Conservation (phyloP, 1,139 yeast species). For the Hansenula sp. region DNA sequence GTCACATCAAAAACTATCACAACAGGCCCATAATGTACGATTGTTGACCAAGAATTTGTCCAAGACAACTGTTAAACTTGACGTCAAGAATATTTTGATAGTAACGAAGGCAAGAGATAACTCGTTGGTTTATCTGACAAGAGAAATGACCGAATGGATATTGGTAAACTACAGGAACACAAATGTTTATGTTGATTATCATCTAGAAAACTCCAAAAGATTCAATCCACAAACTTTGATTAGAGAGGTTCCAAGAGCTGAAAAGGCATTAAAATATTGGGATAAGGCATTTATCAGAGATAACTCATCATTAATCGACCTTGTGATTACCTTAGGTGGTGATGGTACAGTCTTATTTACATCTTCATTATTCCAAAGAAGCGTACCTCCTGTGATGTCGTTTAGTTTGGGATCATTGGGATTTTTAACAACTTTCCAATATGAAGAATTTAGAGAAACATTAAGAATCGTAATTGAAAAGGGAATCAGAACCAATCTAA, state of each 20-base stretch:
- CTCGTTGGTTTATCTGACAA: constrained; percentile 65
- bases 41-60: constrained; percentile 72
- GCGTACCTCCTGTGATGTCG: constrained; percentile 86
- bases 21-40: constrained; percentile 85
- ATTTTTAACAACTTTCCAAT: constrained; percentile 73
- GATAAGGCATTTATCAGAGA: constrained; percentile 49
- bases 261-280: constrained; percentile 60
- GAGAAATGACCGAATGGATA: constrained; percentile 79
- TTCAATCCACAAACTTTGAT: constrained; percentile 47
- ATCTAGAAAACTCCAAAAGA: constrained; percentile 55
- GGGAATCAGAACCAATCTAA: constrained; percentile 72
- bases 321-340: constrained; percentile 81
- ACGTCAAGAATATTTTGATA: constrained; percentile 67
- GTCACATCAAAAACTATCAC: constrained; percentile 72
- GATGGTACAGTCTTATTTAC: constrained; percentile 88
- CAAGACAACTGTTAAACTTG: constrained; percentile 69
- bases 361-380: constrained; percentile 70
- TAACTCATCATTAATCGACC: constrained; percentile 61
- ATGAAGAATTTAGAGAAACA: constrained; percentile 60
- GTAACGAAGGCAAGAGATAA: constrained; percentile 87
- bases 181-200: constrained; percentile 66
- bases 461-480: constrained; percentile 55
- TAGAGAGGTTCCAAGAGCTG: constrained; percentile 39
- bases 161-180: constrained; percentile 45
- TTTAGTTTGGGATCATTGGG: constrained; percentile 82